These are phyloP conservation scores for Kluyveromyces siamensis DNA, from an alignment of 805 yeast genomes.

Conservation along the genomic window DNA sequence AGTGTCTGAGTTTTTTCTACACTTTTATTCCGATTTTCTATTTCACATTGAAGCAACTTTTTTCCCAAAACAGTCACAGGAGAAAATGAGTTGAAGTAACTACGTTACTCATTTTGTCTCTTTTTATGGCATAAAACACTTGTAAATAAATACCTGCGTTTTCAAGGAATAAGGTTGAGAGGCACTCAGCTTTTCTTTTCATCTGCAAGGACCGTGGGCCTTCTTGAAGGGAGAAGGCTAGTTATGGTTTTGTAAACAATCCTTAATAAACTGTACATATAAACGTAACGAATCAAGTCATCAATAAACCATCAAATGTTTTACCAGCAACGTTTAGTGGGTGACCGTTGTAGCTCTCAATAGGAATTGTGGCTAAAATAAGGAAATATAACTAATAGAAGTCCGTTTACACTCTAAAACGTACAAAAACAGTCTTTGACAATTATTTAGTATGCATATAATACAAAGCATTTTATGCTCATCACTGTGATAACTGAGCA, in stretches of 20 bases:
- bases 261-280: background rate
- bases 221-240: conserved; percentile 3
- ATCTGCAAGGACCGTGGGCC: background rate
- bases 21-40: background rate
- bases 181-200: background rate
- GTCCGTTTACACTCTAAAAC: background rate
- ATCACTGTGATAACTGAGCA: conserved; percentile 37
- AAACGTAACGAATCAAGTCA: background rate
- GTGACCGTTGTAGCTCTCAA: background rate
- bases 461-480: conserved; percentile 3
- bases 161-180: background rate
- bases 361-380: background rate
- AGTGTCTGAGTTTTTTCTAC: background rate
- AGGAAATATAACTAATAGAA: too few species aligned
- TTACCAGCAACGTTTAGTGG: too few species aligned
- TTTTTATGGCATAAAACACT: background rate
- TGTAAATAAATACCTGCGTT: background rate
- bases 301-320: background rate
- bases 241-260: background rate
- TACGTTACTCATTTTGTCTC: background rate
- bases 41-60: background rate
- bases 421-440: background rate
- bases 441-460: background rate
- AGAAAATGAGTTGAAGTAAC: background rate
- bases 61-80: background rate